Evolutionary conservation across 1,284 basidiomycete genomes (phyloP).

Genomic region (Coniferiporia sulphurascens): DNA sequence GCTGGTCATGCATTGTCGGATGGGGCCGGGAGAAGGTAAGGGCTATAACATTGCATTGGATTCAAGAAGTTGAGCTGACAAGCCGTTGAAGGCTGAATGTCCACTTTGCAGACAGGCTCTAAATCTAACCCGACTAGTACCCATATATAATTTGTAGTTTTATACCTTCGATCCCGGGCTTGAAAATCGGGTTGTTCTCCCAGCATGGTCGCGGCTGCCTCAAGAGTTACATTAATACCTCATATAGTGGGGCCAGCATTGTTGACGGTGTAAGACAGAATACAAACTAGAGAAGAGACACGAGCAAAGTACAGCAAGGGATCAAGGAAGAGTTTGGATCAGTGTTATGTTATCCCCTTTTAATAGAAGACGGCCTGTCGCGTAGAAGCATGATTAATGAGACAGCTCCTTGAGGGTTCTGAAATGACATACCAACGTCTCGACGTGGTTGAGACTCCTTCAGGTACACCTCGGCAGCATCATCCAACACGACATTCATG

Average conservation of each 20-base stretch:
- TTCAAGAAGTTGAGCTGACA: conserved; percentile 11
- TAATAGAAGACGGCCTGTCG: conserved; percentile 81
- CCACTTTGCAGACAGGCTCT: conserved; percentile 82
- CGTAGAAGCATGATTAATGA: conserved; percentile 12
- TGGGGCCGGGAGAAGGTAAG: conserved; percentile 85
- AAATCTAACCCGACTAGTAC: conserved; percentile 67
- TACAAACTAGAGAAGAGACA: not conserved
- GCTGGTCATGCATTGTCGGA: conserved; percentile 87
- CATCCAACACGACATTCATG: conserved; percentile 98
- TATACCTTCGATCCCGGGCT: not conserved
- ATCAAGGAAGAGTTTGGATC: conserved; percentile 67
- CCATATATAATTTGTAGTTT: conserved; percentile 76
- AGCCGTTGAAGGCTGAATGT: conserved; percentile 64
- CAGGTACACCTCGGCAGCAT: conserved; percentile 90
- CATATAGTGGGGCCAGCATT: not conserved
- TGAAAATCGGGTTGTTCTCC: not conserved
- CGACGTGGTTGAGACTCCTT: conserved; percentile 81
- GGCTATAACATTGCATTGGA: not conserved
- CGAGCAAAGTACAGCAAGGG: not conserved
- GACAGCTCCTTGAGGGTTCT: not conserved
- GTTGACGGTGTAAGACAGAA: not conserved
- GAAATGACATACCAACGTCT: conserved; percentile 61
- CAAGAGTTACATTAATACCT: not conserved
- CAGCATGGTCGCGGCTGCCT: not conserved
- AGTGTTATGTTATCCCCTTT: conserved; percentile 97